phyloP scores from a whole-genome alignment of 805 yeast species.

The Saturnispora quitensis region DNA sequence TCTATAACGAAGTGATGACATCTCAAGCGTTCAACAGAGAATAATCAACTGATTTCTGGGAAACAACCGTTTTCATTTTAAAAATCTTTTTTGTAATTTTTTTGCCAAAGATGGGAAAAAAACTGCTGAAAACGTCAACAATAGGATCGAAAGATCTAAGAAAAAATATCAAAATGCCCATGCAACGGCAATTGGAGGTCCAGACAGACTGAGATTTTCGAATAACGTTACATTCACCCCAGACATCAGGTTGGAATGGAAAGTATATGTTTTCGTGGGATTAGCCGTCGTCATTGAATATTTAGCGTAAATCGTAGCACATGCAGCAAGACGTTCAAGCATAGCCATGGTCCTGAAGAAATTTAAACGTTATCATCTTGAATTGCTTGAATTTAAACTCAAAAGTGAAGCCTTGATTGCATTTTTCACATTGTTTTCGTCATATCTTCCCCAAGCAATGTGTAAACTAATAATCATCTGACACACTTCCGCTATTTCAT shows the following conservation, averaged over 20 bases:
- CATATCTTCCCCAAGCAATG: slow-evolving; percentile 2
- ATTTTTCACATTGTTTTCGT: slow-evolving; percentile 3
- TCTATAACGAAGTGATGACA: background rate
- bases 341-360: too few relatives aligned
- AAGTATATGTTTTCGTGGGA: too few relatives aligned
- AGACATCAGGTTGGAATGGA: too few relatives aligned
- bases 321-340: background rate
- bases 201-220: too few relatives aligned
- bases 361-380: background rate
- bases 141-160: background rate
- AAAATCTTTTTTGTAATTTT: background rate
- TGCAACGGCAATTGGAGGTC: too few relatives aligned
- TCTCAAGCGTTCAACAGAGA: background rate
- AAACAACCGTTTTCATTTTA: background rate
- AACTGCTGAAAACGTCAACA: background rate
- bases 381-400: background rate
- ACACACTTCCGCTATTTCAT: slow-evolving; percentile 6
- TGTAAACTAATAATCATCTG: slow-evolving; percentile 1
- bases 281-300: too few relatives aligned
- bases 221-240: too few relatives aligned
- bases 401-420: background rate
- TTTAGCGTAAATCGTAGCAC: too few relatives aligned
- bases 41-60: background rate
- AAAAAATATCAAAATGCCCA: too few relatives aligned
- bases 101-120: background rate